Evolutionary conservation across 164 flowering plant genomes (phyloP).

Genomic region (Sedum album): DNA sequence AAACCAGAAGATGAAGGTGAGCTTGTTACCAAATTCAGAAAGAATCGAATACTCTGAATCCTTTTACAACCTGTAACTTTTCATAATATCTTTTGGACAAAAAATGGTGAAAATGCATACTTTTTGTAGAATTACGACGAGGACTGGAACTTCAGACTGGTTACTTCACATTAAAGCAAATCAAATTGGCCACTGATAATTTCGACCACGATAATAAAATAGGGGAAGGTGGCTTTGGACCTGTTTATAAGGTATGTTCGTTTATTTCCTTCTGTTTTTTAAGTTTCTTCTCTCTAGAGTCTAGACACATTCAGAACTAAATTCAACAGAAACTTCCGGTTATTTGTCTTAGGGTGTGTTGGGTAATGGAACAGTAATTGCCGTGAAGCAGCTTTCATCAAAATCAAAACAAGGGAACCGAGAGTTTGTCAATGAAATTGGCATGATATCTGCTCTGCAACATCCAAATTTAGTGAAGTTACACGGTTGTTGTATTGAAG

Average conservation of each 20-base stretch:
- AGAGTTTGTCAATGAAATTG: slow-evolving; percentile 71
- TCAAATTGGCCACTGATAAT: slow-evolving; percentile 28
- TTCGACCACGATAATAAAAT: slow-evolving; percentile 22
- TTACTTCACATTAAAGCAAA: slow-evolving; percentile 18
- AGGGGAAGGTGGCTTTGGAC: slow-evolving; percentile 35
- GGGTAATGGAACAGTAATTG: slow-evolving; percentile 49
- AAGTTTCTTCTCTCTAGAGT: too few relatives aligned
- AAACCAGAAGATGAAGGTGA: slow-evolving; percentile 1
- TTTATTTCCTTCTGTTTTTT: too few relatives aligned
- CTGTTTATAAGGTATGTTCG: slow-evolving; percentile 12
- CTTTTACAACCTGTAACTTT: too few relatives aligned
- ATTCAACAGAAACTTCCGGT: background rate
- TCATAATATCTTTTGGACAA: background rate
- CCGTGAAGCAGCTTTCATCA: slow-evolving; percentile 69
- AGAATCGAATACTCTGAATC: too few relatives aligned
- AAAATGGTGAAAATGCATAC: background rate
- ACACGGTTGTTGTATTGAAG: slow-evolving; percentile 70
- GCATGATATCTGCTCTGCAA: slow-evolving; percentile 69
- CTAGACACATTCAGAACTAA: too few relatives aligned
- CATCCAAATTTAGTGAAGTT: slow-evolving; percentile 62
- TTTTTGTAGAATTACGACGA: slow-evolving; percentile 17
- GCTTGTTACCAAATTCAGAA: background rate
- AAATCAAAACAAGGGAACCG: slow-evolving; percentile 78
- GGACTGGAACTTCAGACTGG: slow-evolving; percentile 19
- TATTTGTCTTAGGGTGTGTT: slow-evolving; percentile 33